These are phyloP conservation scores for Fusarium chlamydosporum DNA, from an alignment of 2,329 filamentous ascomycete species.

Conservation along the genomic window DNA sequence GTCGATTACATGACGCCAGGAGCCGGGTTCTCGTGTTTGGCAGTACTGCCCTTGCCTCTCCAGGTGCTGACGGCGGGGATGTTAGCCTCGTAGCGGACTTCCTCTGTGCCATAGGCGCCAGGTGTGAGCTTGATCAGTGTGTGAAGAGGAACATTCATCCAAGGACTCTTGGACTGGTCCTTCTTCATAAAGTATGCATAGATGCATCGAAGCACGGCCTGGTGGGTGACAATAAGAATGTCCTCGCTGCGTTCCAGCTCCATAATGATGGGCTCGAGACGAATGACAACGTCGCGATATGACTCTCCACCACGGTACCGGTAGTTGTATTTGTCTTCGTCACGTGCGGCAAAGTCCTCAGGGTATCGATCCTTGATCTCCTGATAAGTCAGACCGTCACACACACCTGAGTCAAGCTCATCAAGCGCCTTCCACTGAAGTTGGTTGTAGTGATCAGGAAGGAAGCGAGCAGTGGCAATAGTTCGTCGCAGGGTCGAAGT, in stretches of 20 bases:
- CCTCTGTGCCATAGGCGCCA: constrained; percentile 91
- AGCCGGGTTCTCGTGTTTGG: constrained; percentile 81
- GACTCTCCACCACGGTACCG: constrained; percentile 97
- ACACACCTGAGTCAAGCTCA: constrained; percentile 95
- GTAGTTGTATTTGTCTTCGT: constrained; percentile 99
- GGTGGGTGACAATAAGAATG: constrained; percentile 97
- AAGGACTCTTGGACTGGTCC: constrained; percentile 90
- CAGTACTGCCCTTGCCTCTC: constrained; percentile 92
- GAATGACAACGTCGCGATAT: constrained; percentile 96
- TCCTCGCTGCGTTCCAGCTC: constrained; percentile 96
- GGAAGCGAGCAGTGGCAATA: constrained; percentile 88
- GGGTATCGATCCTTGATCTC: constrained; percentile 93
- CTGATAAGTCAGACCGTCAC: constrained; percentile 95
- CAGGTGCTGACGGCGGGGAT: constrained; percentile 97
- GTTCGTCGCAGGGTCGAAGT: constrained; percentile 80
- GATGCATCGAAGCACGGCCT: constrained; percentile 95
- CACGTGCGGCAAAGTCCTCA: constrained; percentile 93
- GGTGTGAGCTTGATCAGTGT: constrained; percentile 97
- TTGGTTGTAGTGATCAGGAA: constrained; percentile 88
- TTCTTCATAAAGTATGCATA: constrained; percentile 99
- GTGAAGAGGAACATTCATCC: constrained; percentile 98
- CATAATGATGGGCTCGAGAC: constrained; percentile 99
- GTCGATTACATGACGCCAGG: constrained; percentile 54
- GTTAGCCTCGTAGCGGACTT: constrained; percentile 88
- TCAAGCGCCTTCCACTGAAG: constrained; percentile 99